These are phyloP conservation scores for Fusarium brachygibbosum DNA, from an alignment of 2,329 filamentous ascomycete species.

Conservation along the genomic window DNA sequence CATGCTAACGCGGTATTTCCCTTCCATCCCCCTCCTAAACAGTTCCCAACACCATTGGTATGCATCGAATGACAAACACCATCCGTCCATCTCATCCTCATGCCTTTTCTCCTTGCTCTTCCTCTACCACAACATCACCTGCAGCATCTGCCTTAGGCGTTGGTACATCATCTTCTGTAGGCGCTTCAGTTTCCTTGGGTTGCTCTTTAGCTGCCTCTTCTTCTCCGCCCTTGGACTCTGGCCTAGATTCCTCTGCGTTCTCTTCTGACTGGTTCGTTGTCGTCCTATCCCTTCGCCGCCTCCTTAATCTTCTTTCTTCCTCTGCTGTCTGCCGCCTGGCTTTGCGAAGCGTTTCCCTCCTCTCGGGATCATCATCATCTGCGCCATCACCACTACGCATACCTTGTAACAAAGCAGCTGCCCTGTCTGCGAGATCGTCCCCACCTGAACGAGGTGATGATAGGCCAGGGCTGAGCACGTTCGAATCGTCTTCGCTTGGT, in stretches of 20 bases:
- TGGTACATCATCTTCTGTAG: conserved; percentile 38
- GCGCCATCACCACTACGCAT: conserved; percentile 77
- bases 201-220: conserved; percentile 31
- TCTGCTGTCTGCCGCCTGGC: conserved; percentile 79
- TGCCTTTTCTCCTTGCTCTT: conserved; percentile 44
- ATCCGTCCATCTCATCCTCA: conserved; percentile 36
- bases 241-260: conserved; percentile 42
- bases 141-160: conserved; percentile 38
- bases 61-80: conserved; percentile 40
- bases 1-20: conserved; percentile 37
- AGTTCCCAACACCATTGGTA: conserved; percentile 45
- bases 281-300: conserved; percentile 75
- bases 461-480: conserved; percentile 65
- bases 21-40: conserved; percentile 29
- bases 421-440: conserved; percentile 86
- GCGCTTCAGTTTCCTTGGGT: conserved; percentile 26
- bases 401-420: conserved; percentile 85
- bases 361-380: conserved; percentile 63
- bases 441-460: conserved; percentile 62
- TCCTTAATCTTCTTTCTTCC: conserved; percentile 77
- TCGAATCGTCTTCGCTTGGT: conserved; percentile 63
- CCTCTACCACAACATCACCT: conserved; percentile 29
- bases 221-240: conserved; percentile 26
- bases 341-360: conserved; percentile 72
- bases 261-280: conserved; percentile 54